A percentile compares a stretch with the other conserved stretches of the same genome.
These are phyloP conservation scores for Ceratobasidium sp. DNA, from an alignment of 1,284 basidiomycete species.

Conservation along the genomic window DNA sequence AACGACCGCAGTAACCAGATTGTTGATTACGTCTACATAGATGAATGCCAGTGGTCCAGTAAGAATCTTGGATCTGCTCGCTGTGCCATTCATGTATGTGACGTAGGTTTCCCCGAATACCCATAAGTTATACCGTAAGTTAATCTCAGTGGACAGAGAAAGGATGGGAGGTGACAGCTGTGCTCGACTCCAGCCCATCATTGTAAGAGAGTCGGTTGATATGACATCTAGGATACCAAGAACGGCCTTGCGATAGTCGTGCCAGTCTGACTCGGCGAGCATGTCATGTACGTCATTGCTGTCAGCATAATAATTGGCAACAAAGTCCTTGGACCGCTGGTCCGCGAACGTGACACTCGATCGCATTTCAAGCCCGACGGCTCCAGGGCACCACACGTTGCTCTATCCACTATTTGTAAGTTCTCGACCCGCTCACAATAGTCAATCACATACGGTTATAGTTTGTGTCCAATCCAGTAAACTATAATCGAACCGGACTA, in stretches of 20 bases:
- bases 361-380: not conserved
- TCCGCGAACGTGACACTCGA: not conserved
- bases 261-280: not conserved
- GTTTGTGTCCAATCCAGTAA: not conserved
- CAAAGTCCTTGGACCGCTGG: not conserved
- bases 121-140: not conserved
- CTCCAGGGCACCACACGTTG: not conserved
- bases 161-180: not conserved
- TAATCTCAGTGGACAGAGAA: not conserved
- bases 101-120: not conserved
- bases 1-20: not conserved
- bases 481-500: not conserved
- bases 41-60: not conserved
- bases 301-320: slow-evolving; percentile 2
- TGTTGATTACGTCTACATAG: not conserved
- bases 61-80: too few relatives aligned
- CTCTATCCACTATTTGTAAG: not conserved
- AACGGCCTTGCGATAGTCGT: not conserved
- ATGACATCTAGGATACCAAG: not conserved
- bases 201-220: not conserved
- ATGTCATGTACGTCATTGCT: not conserved
- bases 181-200: not conserved
- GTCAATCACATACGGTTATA: not conserved
- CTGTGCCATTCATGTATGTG: not conserved
- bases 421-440: not conserved